These are phyloP conservation scores for Penicillium sp. DNA, from an alignment of 2,329 filamentous ascomycete genomes.

Conservation along the genomic window DNA sequence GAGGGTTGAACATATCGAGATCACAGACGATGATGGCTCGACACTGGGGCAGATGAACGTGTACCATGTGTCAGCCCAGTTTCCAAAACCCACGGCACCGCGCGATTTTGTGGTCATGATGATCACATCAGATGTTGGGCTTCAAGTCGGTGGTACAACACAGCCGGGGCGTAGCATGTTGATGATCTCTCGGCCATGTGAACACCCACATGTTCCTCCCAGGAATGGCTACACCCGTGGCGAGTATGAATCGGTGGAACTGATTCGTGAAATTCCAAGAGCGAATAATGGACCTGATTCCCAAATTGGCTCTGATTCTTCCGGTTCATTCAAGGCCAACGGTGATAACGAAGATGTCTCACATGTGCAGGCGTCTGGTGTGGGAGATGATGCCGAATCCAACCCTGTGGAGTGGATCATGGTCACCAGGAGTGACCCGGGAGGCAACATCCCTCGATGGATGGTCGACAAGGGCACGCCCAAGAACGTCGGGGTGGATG, in stretches of 20 bases:
- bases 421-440: conserved; percentile 83
- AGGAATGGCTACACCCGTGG: conserved; percentile 72
- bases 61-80: conserved; percentile 80
- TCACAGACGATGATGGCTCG: conserved; percentile 42
- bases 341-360: conserved; percentile 26
- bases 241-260: conserved; percentile 83
- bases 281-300: conserved; percentile 5
- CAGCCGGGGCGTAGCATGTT: conserved; percentile 63
- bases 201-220: conserved; percentile 66
- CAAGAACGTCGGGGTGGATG: conserved; percentile 69
- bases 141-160: conserved; percentile 20
- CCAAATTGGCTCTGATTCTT: conserved; percentile 1
- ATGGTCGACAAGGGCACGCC: conserved; percentile 89
- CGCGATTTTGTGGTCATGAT: conserved; percentile 81
- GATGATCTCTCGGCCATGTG: conserved; percentile 78
- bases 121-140: conserved; percentile 54
- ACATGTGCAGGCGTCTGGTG: conserved; percentile 10
- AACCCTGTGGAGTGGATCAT: conserved; percentile 85
- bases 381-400: conserved; percentile 44
- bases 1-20: conserved; percentile 58
- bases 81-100: conserved; percentile 80
- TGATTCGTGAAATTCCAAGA: conserved; percentile 72
- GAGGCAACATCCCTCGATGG: conserved; percentile 80
- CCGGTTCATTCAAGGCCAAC: not conserved
- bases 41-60: conserved; percentile 46